Base-by-base conservation (phyloP, 169 alveolate species). In the Plasmodium berghei region DNA sequence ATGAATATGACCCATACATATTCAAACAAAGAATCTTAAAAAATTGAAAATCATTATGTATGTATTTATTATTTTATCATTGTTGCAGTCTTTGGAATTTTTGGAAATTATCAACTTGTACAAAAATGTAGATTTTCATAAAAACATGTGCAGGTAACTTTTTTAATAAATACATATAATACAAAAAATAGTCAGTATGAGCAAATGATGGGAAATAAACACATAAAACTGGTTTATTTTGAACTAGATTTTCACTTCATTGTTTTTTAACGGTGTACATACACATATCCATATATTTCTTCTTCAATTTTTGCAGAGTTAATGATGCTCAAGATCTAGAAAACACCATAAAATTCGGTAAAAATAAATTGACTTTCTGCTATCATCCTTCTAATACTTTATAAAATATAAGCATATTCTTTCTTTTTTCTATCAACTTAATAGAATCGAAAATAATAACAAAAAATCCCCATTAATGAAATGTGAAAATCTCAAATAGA, bases 121-220 rank as follows among this genome's bases (percentile, higher is more conserved):
- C 52, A 85, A 71, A 52, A 85, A 85, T 42, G 85, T 85, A 9
- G 87, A 85, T 40, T 85, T 85, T 40, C 91, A 85, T 16, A 85
- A 85, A 52, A 71, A 85, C n/a, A 85, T 85, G 91, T 85, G 91
- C 86, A 80, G 80, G 90, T 80, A 80, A 49, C 5, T 8, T 52
- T 3, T 52, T 16, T 16, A 49, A 52, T 16, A 72, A 72, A 48
- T 22, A 54, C 16, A 54, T 9, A 72, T 3, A 72, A 72, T 20
- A 46, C 48, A 52, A 71, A 16, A 16, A 72, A 67, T 40, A 48
- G 8, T 9, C 16, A 67, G 18, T 52, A 52, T 52, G 18, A n/a
- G 9, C 59, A 52, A 14, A 9, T 14, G 59, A n/a, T 52, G 18
- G 18, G 18, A 9, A 12, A 14, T 14, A 12, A 52, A n/a, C 18